phyloP scores from a whole-genome alignment of 352 stramenopile genomes.

The Halophytophthora batemanensis region DNA sequence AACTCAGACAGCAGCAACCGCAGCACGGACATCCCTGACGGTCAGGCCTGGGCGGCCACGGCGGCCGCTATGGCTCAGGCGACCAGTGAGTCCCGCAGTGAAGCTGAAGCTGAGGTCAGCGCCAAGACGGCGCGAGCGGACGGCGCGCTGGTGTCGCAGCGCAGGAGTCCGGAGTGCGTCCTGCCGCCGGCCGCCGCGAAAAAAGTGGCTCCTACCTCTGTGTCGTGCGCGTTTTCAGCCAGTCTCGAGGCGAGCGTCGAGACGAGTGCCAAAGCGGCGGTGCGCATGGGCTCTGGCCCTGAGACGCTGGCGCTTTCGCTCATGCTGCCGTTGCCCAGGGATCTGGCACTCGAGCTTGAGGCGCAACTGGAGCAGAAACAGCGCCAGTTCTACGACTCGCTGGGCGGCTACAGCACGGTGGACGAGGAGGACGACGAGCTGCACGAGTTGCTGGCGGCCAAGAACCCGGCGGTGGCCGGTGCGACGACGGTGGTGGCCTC shows the following conservation, averaged over 20 bases:
- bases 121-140: conserved; percentile 10
- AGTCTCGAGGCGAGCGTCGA: too few species aligned
- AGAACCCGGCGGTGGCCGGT: background rate
- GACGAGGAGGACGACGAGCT: conserved; percentile 43
- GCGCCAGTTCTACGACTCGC: conserved; percentile 33
- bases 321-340: background rate
- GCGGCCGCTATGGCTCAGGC: conserved; percentile 16
- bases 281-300: background rate
- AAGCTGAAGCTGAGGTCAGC: too few species aligned
- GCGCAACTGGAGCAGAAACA: conserved; percentile 31
- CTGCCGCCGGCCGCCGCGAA: background rate
- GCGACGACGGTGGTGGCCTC: background rate
- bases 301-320: conserved; percentile 4
- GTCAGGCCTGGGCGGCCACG: conserved; percentile 14
- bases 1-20: conserved; percentile 1
- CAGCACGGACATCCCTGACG: background rate
- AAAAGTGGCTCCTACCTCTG: too few species aligned
- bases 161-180: conserved; percentile 23
- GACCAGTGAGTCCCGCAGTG: conserved; percentile 12
- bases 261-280: too few species aligned
- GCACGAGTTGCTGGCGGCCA: conserved; percentile 16
- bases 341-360: conserved; percentile 21
- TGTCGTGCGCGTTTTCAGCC: too few species aligned
- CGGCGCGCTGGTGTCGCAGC: conserved; percentile 4
- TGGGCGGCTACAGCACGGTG: conserved; percentile 41